Evolutionary conservation across 768 basidiomycete species (phyloP).

Genomic region (Clavulina sp.): DNA sequence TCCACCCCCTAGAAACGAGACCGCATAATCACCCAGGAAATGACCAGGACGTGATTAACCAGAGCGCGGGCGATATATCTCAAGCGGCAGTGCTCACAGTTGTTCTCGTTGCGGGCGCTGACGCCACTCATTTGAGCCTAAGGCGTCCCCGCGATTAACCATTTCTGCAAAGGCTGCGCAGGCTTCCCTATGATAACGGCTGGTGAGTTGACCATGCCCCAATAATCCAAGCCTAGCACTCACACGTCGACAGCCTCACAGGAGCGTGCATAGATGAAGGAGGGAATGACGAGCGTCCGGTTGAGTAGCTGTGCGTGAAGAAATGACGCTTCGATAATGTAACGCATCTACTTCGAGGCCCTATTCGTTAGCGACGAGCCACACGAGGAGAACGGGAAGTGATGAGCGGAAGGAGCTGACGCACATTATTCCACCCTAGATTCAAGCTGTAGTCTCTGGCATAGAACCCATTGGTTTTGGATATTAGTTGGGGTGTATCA

Average conservation of each 20-base stretch:
- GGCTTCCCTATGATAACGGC: too few relatives aligned
- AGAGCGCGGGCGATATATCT: constrained; percentile 12
- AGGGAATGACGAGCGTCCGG: constrained; percentile 27
- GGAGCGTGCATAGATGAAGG: constrained; percentile 29
- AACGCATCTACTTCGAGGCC: constrained; percentile 31
- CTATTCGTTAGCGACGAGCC: background rate
- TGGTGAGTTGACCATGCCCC: too few relatives aligned
- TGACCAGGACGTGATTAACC: too few relatives aligned
- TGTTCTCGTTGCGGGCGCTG: constrained; percentile 19
- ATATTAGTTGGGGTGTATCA: too few relatives aligned
- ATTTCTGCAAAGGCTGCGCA: constrained; percentile 27
- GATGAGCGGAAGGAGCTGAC: constrained; percentile 8
- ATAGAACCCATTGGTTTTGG: constrained; percentile 27
- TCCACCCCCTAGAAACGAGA: constrained; percentile 3
- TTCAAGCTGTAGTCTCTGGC: constrained; percentile 27
- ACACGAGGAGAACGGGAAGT: background rate
- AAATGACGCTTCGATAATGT: constrained; percentile 30
- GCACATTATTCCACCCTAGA: constrained; percentile 34
- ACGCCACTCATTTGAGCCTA: constrained; percentile 26
- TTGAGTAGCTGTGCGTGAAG: constrained; percentile 27
- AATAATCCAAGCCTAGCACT: too few relatives aligned
- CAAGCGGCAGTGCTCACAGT: constrained; percentile 16
- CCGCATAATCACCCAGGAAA: background rate
- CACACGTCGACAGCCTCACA: constrained; percentile 26
- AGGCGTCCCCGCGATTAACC: constrained; percentile 29